Conservation (phyloP, 1,284 basidiomycete genomes). For the Sphaerobolus stellatus region DNA sequence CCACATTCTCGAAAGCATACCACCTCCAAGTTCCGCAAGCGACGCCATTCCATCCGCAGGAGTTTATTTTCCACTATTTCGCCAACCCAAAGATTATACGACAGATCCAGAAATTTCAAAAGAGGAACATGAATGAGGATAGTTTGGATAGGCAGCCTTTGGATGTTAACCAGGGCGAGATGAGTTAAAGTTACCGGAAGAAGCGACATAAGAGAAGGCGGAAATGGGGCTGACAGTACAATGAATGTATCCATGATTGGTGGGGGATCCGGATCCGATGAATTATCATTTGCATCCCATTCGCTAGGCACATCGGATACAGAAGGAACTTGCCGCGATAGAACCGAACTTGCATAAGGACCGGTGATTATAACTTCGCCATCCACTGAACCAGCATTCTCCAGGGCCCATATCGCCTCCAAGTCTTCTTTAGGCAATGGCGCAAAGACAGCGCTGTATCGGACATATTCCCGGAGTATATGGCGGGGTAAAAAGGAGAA, state of each 20-base stretch:
- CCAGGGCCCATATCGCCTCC: constrained; percentile 1
- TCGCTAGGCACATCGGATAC: background rate
- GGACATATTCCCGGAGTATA: constrained; percentile 13
- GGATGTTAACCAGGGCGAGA: constrained; percentile 5
- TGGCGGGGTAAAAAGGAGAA: constrained; percentile 5
- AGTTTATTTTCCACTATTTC: background rate
- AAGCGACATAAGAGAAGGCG: background rate
- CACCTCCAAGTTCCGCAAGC: constrained; percentile 2
- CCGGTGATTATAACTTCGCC: constrained; percentile 9
- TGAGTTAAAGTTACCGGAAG: constrained; percentile 9
- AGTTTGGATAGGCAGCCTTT: background rate
- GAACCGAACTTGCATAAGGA: background rate
- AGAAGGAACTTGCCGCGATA: background rate
- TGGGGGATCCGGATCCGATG: background rate
- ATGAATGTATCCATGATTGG: constrained; percentile 12
- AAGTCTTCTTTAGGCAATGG: constrained; percentile 5
- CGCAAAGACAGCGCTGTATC: constrained; percentile 2
- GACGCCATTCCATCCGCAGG: constrained; percentile 6
- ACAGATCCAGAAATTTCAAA: constrained; percentile 7
- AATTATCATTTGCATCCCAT: constrained; percentile 1
- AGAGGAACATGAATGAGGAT: background rate
- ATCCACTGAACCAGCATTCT: background rate
- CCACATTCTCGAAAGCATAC: constrained; percentile 5
- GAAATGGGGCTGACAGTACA: constrained; percentile 3
- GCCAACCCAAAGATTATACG: constrained; percentile 8